Evolutionary conservation across 345 rosid species (phyloP), one percentile per base, ranked within the genome.

Genomic region (Cardamine occulta): DNA sequence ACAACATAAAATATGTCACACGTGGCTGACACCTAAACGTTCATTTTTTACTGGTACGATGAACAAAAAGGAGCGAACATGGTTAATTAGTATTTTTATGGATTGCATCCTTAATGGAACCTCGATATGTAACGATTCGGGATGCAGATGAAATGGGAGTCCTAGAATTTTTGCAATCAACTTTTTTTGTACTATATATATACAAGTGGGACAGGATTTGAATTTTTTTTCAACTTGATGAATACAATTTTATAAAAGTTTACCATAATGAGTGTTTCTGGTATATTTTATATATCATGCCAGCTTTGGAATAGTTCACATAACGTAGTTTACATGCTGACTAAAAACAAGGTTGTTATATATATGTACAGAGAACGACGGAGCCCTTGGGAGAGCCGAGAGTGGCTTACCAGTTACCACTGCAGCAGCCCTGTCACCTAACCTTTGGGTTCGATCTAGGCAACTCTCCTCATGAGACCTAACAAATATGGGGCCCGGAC

Each of bases 1-100:
- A 58, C 76, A 70, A 70, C 75, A 70, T 70, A 63, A 47, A 77
- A 32, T 63, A 77, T 70, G 53, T n/a, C n/a, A 70, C 80, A 77
- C 80, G 80, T 77, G 80, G 76, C 47, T 7, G 31, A 26, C 70
- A 77, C 61, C 54, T 47, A 70, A 70, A 64, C 70, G 34, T 70
- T 64, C 63, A 45, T 63, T 63, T 49, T 57, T 63, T 64, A 70
- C 66, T 70, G 70, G 74, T 69, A 76, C 63, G 64, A 31, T 45
- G 75, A 76, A 44, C 54, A 63, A 56, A 56, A 45, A 55, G 17
- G 45, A 77, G 59, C 26, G 31, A 76, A 29, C 65, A 69, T 40
- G 12, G 13, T 35, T 62, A 6, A 17, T 39, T 60, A 60, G 17
- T 37, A 60, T 11, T 32, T 15, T 56, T 31, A n/a, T 57, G 23